phyloP scores from a whole-genome alignment of 306 rosid genomes.

The Castanospermum australe region DNA sequence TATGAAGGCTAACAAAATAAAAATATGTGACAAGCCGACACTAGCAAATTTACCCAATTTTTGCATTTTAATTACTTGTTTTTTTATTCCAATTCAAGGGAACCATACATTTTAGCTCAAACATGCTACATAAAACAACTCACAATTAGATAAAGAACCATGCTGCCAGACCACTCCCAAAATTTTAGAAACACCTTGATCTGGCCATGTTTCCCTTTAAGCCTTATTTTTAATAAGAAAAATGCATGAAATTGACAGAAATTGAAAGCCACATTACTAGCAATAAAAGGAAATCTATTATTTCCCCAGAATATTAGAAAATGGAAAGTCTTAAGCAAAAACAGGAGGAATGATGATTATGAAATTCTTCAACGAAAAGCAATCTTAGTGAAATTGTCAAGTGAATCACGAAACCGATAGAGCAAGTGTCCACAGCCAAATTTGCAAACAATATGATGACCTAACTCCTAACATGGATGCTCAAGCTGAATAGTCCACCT shows the following conservation, averaged over 20 bases:
- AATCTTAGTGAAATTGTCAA: background rate
- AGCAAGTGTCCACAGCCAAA: background rate
- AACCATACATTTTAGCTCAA: background rate
- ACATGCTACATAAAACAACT: background rate
- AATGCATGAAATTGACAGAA: background rate
- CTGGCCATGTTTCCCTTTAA: background rate
- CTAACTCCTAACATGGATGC: background rate
- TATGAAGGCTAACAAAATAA: background rate
- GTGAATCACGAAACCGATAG: background rate
- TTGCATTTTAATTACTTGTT: background rate
- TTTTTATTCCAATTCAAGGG: background rate
- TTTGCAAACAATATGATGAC: background rate
- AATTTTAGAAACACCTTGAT: background rate
- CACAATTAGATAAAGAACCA: background rate
- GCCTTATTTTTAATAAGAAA: background rate
- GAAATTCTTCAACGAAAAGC: background rate
- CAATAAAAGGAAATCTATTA: background rate
- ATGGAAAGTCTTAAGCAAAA: background rate
- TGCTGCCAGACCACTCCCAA: background rate
- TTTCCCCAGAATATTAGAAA: background rate
- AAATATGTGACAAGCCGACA: background rate
- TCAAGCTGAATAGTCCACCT: background rate
- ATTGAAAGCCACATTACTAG: background rate
- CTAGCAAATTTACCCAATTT: background rate
- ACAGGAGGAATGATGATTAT: background rate